A percentile compares a stretch with the other conserved stretches of the same genome.
Conservation (phyloP, 768 basidiomycete species). For the Macrolepiota fuliginosa region DNA sequence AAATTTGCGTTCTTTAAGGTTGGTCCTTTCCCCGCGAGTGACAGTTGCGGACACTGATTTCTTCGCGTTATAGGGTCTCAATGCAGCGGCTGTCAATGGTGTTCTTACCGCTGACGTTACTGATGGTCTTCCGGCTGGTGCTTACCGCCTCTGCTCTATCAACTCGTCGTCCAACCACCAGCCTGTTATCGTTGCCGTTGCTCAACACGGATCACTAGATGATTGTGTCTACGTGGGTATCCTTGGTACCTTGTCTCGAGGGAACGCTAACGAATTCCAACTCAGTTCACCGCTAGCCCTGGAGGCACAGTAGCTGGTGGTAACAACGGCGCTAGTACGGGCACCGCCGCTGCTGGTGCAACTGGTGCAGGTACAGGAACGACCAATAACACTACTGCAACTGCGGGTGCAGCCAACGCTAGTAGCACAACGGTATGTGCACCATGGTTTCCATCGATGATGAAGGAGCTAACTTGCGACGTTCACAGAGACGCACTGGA, state of each 20-base stretch:
- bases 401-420: not conserved
- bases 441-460: not conserved
- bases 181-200: constrained; percentile 50
- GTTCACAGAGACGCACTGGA: not conserved
- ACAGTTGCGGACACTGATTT: not conserved
- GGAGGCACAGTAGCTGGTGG: constrained; percentile 15
- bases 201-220: constrained; percentile 55
- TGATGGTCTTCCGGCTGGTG: constrained; percentile 50
- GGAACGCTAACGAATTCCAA: not conserved
- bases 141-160: constrained; percentile 55
- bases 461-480: not conserved
- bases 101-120: constrained; percentile 43
- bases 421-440: constrained; percentile 5
- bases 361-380: not conserved
- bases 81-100: constrained; percentile 39
- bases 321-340: constrained; percentile 9
- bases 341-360: constrained; percentile 7
- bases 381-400: not conserved
- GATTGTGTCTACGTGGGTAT: constrained; percentile 56
- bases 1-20: constrained; percentile 58
- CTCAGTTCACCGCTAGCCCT: constrained; percentile 30
- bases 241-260: not conserved
- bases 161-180: constrained; percentile 53
- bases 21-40: not conserved
- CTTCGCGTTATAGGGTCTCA: constrained; percentile 28